Base-by-base conservation (phyloP, 805 yeast species). In the Sugiyamaella mastotermitis region DNA sequence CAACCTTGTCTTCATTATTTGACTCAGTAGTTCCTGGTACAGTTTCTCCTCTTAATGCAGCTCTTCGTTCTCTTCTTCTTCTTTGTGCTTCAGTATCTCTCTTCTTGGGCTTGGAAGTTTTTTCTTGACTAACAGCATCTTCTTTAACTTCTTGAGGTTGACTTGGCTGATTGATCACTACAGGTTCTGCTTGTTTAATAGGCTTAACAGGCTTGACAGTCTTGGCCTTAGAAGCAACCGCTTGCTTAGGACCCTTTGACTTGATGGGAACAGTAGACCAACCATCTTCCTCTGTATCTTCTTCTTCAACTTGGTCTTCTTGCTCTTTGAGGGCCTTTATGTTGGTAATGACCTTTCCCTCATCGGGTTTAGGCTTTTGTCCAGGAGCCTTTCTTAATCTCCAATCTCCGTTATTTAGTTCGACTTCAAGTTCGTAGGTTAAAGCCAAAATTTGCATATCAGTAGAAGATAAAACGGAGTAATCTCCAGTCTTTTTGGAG, bases 381-480 rank as follows among this genome's bases (percentile, higher is more conserved):
- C 94, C 94, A 0, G 95, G 95, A 42, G 51, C 70, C 35, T 68
- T 72, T 60, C 95, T 74, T 43, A 87, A 62, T 52, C 83, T 69
- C 73, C 78, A 71, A 34, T 77, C 80, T 13, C 90, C 90, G 33
- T 72, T 65, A 49, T 78, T 78, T 40, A 69, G 49, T 56, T 85
- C 90, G 38, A 69, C 66, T 47, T 88, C 95, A 35, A 92, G 61
- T 57, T 92, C 97, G 56, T 86, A 88, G 1, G 95, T 77, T 49
- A 92, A 69, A 0, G 99, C 97, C 43, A 94, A 70, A 40, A 92
- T 81, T 55, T 88, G 96, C 25, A 92, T 66, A 80, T 92, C 99
- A 47, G 94, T 88, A 26, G 79, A 74, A 48, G 95, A 84, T 40
- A 92, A 69, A 3, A 90, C 98, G 3, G 83, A 65, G 48, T 69